Evolutionary conservation across 768 basidiomycete species (phyloP), one percentile per base, ranked within the genome.

Genomic region (Auricularia sp.): DNA sequence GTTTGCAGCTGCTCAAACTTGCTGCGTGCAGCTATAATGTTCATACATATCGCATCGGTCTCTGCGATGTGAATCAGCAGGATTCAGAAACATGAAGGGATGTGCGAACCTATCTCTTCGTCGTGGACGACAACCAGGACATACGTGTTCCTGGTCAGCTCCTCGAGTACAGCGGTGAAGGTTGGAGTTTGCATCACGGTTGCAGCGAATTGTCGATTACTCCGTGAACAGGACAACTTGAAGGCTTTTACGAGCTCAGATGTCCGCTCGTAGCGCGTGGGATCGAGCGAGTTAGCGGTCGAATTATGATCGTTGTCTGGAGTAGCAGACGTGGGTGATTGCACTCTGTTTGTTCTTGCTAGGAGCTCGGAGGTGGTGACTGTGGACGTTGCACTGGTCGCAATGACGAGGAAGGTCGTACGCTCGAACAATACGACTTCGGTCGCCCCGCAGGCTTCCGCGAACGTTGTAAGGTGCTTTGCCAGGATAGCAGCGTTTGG

Each of bases 341-440:
- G 64, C 7, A 18, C 56, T 6, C 56, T 8, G 24, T 35, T 35
- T 24, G 56, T 59, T 14, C 16, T 14, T 13, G 56, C 24, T 29
- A 59, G 29, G 16, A 59, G 34, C 29, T 59, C 56, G 11, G 56
- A 59, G 34, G 56, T 14, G 34, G 56, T 59, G 65, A 7, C 67
- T 71, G 61, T 66, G 70, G 4, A 36, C 44, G 34, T 24, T 24
- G 89, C 90, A 29, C 56, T 59, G 2, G 90, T 90, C 3, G 96
- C 94, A 68, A 99, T 94, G 69, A 99, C 95, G 63, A 99, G 89
- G 79, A 98, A 98, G 37, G 97, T 98, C 8, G 94, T 95, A 62
- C 92, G 89, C 73, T 99, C 97, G 70, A 99, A 98, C 47, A 98
- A 84, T 70, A 98, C 88, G 65, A 94, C 92, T 75, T 99, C 97